Percentiles rank a stretch among this genome's conserved stretches.
Evolutionary conservation across 2,329 filamentous ascomycete species (phyloP).

Genomic region (Cryphonectria japonica): DNA sequence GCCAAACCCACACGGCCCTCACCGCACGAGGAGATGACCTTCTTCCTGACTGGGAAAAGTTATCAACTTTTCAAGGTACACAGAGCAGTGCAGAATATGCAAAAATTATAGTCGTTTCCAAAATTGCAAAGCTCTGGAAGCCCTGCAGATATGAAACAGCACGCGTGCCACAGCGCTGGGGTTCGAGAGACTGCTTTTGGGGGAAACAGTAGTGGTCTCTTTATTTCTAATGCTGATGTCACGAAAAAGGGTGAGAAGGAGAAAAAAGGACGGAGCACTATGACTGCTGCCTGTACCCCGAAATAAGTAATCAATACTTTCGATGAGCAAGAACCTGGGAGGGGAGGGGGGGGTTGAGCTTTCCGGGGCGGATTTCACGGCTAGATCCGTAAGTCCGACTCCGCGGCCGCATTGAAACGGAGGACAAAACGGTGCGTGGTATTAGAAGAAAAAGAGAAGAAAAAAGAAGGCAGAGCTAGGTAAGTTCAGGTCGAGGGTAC

Average conservation of each 20-base stretch:
- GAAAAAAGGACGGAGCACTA: too few species aligned
- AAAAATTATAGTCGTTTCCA: background rate
- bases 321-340: background rate
- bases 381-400: slow-evolving; percentile 2
- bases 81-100: background rate
- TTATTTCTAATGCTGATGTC: too few species aligned
- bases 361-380: background rate
- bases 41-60: background rate
- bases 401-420: background rate
- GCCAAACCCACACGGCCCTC: background rate
- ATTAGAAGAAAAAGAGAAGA: background rate
- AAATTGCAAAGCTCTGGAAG: too few species aligned
- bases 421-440: background rate
- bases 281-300: too few species aligned
- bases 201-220: too few species aligned
- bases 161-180: too few species aligned
- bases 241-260: too few species aligned
- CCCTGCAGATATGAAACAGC: background rate
- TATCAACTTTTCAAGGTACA: too few species aligned
- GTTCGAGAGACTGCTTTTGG: too few species aligned
- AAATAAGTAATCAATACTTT: background rate
- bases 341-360: too few species aligned
- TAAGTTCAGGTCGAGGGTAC: background rate
- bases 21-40: too few species aligned
- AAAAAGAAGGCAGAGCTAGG: background rate